Percentiles rank a stretch among this genome's conserved stretches.
These are phyloP conservation scores for Closterium sp. DNA, from an alignment of 139 green algal species.

Conservation along the genomic window DNA sequence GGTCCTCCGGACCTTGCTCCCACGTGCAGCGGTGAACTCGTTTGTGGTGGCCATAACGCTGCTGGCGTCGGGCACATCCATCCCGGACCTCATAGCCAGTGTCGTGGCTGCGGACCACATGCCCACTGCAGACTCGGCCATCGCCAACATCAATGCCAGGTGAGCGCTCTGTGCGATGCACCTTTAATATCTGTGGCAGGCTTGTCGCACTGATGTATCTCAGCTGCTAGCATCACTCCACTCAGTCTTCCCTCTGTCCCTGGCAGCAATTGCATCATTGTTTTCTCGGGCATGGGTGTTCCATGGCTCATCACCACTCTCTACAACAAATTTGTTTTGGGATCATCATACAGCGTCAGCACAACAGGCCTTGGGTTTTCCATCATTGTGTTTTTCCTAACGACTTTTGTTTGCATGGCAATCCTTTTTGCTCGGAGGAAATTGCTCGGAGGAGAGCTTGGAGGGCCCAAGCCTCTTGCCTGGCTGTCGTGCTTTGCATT, in stretches of 20 bases:
- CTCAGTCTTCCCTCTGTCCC: not conserved
- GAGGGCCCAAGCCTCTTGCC: slow-evolving; percentile 15
- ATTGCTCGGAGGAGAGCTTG: slow-evolving; percentile 38
- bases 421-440: slow-evolving; percentile 18
- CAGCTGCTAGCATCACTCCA: not conserved
- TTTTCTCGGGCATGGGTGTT: slow-evolving; percentile 39
- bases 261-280: slow-evolving; percentile 48
- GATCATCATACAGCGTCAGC: slow-evolving; percentile 16
- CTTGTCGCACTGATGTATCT: slow-evolving; percentile 6
- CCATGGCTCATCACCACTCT: slow-evolving; percentile 39
- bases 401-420: slow-evolving; percentile 4
- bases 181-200: no score
- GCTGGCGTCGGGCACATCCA: slow-evolving; percentile 35
- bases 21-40: slow-evolving; percentile 10
- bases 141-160: slow-evolving; percentile 51
- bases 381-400: slow-evolving; percentile 32
- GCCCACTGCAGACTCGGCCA: slow-evolving; percentile 39
- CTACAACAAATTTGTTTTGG: slow-evolving; percentile 38
- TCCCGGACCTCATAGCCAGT: slow-evolving; percentile 43
- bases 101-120: slow-evolving; percentile 38
- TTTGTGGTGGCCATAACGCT: slow-evolving; percentile 43
- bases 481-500: slow-evolving; percentile 30
- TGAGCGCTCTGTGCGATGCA: not conserved
- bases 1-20: not conserved
- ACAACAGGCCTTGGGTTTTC: slow-evolving; percentile 26